Evolutionary conservation across 208 protist species (phyloP).

Genomic region (Vickermania spadyakhi): DNA sequence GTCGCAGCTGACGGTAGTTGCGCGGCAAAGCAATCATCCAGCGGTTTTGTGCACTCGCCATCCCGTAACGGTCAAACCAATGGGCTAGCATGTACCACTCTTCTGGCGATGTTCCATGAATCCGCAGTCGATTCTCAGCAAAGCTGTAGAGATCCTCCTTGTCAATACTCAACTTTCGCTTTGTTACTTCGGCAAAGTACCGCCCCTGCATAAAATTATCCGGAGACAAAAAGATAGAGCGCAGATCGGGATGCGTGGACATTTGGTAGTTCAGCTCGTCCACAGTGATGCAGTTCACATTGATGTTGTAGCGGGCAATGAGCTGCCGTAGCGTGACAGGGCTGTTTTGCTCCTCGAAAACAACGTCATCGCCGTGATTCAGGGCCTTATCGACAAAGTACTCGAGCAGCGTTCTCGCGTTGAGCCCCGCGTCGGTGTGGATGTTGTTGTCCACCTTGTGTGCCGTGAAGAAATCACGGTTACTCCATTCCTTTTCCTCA

Average conservation of each 20-base stretch:
- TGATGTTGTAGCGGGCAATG: slow-evolving; percentile 63
- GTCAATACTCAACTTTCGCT: slow-evolving; percentile 72
- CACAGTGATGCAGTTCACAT: slow-evolving; percentile 68
- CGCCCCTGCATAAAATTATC: slow-evolving; percentile 89
- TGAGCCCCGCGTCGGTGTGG: slow-evolving; percentile 78
- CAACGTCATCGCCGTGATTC: slow-evolving; percentile 83
- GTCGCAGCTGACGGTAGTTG: slow-evolving; percentile 81
- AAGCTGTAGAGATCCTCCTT: slow-evolving; percentile 82
- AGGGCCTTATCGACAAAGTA: slow-evolving; percentile 87
- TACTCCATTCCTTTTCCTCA: slow-evolving; percentile 86
- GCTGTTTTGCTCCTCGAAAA: slow-evolving; percentile 66
- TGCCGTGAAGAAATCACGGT: slow-evolving; percentile 85
- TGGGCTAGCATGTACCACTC: slow-evolving; percentile 94
- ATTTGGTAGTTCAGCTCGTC: slow-evolving; percentile 83
- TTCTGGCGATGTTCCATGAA: slow-evolving; percentile 58
- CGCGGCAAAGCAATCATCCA: slow-evolving; percentile 96
- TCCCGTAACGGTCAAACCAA: slow-evolving; percentile 94
- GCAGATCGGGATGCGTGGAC: slow-evolving; percentile 51
- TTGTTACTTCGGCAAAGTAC: slow-evolving; percentile 90
- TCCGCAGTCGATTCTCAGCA: slow-evolving; percentile 74
- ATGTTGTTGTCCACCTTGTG: slow-evolving; percentile 90
- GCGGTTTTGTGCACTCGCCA: slow-evolving; percentile 92
- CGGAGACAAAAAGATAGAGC: slow-evolving; percentile 64
- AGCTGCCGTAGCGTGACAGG: slow-evolving; percentile 78
- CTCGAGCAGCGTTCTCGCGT: slow-evolving; percentile 79